Base-by-base conservation (phyloP, 768 basidiomycete genomes). In the Podaxis rugospora region DNA sequence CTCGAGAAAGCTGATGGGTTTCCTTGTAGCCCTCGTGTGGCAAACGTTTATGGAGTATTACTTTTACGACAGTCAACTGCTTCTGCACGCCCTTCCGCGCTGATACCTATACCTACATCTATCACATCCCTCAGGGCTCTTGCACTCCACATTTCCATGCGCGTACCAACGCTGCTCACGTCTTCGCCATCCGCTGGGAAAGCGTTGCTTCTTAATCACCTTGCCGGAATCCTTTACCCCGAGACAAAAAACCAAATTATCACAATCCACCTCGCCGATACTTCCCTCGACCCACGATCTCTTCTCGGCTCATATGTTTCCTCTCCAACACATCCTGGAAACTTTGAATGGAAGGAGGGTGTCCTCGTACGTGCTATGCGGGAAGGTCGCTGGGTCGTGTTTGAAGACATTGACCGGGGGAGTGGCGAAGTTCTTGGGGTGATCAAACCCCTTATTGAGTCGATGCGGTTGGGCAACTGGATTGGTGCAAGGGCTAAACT, bases 261-360 rank as follows among this genome's bases (percentile, higher is more conserved):
- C 35, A 87, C 84, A 0, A 87, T 99, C 61, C 91, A 96, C 66
- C 85, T 98, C 25, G 93, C 94, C 5, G 97, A 98, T 66, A 96
- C 95, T 0, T 96, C 96, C 1, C 80, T 99, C 49, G 96, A 99
- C 69, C 89, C 95, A 32, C 90, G 96, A 23, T 89, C 94, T 0
- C 81, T 99, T 4, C 82, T 99, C 46, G 96, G 97, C 4, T 95
- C 93, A 1, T 96, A 98, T 62, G 79, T 93, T 2, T 96, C 96
- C 1, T 97, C 96, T 0, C 80, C 89, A 0, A 85, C 82, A 1
- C 83, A 83, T 25, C 87, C 93, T 0, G 96, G 96, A 4, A 86
- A 85, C 1, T 99, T 99, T 66, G 93, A 96, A 66, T 99, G 95
- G 92, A 92, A 90, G 73, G 95, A 98, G 64, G 97, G 97, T 5